Evolutionary conservation across 148 eudicot species (phyloP).

Genomic region (Vaccinium darrowii): DNA sequence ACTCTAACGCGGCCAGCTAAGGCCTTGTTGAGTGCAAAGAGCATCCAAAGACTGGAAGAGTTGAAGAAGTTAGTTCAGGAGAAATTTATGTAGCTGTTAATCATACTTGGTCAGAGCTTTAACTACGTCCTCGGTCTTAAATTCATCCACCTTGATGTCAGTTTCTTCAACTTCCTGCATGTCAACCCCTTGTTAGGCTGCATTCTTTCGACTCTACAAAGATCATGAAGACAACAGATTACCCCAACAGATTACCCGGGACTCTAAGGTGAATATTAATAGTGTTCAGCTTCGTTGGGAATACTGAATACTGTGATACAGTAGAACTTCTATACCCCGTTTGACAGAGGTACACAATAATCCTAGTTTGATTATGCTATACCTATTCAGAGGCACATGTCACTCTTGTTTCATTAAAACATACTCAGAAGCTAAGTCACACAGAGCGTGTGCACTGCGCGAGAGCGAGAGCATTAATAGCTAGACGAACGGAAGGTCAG

Average conservation of each 20-base stretch:
- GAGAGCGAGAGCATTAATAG: too few species aligned
- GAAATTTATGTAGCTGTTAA: slow-evolving; percentile 59
- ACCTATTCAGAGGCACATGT: neutral
- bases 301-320: neutral
- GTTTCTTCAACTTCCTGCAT: slow-evolving; percentile 8
- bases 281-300: neutral
- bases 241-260: neutral
- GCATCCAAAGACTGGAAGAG: slow-evolving; percentile 60
- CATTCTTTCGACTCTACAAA: neutral
- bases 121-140: neutral
- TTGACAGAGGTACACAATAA: neutral
- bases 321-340: neutral
- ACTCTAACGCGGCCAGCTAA: slow-evolving; percentile 45
- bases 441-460: too few species aligned
- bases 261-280: neutral
- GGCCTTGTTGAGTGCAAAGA: slow-evolving; percentile 70
- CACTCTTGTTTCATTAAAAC: neutral
- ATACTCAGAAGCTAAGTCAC: too few species aligned
- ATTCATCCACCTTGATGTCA: neutral
- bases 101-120: neutral
- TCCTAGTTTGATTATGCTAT: neutral
- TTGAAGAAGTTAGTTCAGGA: slow-evolving; percentile 62
- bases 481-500: too few species aligned
- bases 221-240: neutral
- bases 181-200: neutral